Evolutionary conservation across 495 filamentous ascomycete species (phyloP), one percentile per base, ranked within the genome.

Genomic region (Aspergillus campestris): DNA sequence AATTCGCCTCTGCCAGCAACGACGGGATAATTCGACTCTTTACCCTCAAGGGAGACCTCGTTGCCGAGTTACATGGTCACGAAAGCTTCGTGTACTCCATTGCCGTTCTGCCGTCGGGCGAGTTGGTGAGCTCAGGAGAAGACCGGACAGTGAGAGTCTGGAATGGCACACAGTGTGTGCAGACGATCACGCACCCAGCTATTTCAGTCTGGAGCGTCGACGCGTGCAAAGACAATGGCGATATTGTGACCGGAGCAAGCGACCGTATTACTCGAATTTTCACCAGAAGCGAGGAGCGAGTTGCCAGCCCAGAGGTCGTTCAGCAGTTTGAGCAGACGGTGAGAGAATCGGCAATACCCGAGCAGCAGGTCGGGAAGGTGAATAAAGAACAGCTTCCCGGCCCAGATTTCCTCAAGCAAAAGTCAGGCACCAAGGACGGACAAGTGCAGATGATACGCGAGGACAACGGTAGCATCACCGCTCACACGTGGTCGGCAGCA

Each of bases 151-250:
- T 91, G 12, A 73, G 87, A 40, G 73, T 99, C 56, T 99, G 94
- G 94, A 80, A 78, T 49, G 82, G 81, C 32, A 78, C 64, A 12
- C 71, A 89, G 39, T 96, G 90, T 57, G 67, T 95, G 42, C 94
- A 99, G 65, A 95, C 89, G 8, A 97, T 99, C 47, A 95, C 90
- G 5, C 94, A 95, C 60, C 94, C 94, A 31, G 94, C 94, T 9
- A 95, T 96, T 32, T 95, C 90, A 0, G 89, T 99, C 1, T 99
- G 94, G 94, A 70, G 78, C 34, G 87, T 99, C 34, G 86, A 89
- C 5, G 86, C 76, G 15, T 92, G 86, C 55, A 38, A 70, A 6
- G 82, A 83, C 40, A 94, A 77, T 45, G 91, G 92, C 34, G 94
- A 99, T 59, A 91, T 99, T 56, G 87, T 86, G 10, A 87, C 81